A percentile compares a stretch with the other conserved stretches of the same genome.
Conservation (phyloP, 2,329 filamentous ascomycete species). For the Colletotrichum falcatum region DNA sequence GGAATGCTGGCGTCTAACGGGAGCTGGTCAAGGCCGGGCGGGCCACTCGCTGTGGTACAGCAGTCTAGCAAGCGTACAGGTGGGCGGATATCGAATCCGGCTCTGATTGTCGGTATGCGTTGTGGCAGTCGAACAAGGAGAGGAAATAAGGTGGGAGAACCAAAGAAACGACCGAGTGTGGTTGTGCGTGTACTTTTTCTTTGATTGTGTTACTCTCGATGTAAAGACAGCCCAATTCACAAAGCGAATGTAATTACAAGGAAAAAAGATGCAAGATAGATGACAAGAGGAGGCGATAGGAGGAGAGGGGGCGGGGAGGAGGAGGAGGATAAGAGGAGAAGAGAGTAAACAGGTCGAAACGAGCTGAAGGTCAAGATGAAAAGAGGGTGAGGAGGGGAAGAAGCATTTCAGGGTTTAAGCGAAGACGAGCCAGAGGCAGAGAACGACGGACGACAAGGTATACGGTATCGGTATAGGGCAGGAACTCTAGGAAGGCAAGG, state of each 20-base stretch:
- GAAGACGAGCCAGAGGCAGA: slow-evolving; percentile 35
- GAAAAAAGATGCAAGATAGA: slow-evolving; percentile 17
- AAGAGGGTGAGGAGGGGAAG: slow-evolving; percentile 38
- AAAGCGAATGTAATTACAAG: slow-evolving; percentile 38
- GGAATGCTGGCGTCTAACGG: slow-evolving; percentile 17
- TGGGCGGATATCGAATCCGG: slow-evolving; percentile 39
- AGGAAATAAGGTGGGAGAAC: slow-evolving; percentile 9
- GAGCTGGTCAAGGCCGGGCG: not conserved
- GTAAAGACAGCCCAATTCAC: slow-evolving; percentile 32
- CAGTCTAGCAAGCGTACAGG: slow-evolving; percentile 29
- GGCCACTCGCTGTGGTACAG: slow-evolving; percentile 18
- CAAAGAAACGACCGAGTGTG: slow-evolving; percentile 25
- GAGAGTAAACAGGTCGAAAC: slow-evolving; percentile 29
- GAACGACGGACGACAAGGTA: slow-evolving; percentile 33
- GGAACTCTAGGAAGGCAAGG: slow-evolving; percentile 11
- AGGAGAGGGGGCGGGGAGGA: not conserved
- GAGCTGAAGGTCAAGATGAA: slow-evolving; percentile 38
- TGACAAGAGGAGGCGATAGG: slow-evolving; percentile 25
- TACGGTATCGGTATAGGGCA: not conserved
- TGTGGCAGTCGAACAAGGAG: slow-evolving; percentile 11
- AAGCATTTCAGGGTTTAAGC: slow-evolving; percentile 39
- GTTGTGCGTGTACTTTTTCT: slow-evolving; percentile 5
- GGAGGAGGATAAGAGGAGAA: slow-evolving; percentile 9
- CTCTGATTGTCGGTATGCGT: slow-evolving; percentile 4
- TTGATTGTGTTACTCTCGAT: slow-evolving; percentile 4